Percentiles rank a stretch among this genome's conserved stretches.
These are phyloP conservation scores for Pythium chondricola DNA, from an alignment of 352 stramenopile genomes.

Conservation along the genomic window DNA sequence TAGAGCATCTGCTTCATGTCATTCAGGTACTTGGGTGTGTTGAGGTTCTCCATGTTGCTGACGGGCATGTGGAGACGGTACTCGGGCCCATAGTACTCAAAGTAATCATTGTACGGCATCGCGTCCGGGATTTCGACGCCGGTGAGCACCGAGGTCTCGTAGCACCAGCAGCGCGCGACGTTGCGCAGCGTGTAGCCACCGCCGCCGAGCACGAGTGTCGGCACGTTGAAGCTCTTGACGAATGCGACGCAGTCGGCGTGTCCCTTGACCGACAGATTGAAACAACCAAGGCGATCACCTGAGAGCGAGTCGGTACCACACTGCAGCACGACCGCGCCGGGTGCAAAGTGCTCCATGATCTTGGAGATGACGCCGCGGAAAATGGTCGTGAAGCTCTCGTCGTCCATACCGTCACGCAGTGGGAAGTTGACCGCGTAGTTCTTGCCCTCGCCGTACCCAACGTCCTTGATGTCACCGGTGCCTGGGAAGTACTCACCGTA, in stretches of 20 bases:
- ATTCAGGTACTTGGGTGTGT: constrained; percentile 90
- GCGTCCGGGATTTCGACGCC: constrained; percentile 90
- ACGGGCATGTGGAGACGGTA: constrained; percentile 97
- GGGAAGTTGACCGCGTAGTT: constrained; percentile 99
- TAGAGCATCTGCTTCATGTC: constrained; percentile 89
- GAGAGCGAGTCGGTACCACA: constrained; percentile 98
- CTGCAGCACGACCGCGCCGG: constrained; percentile 96
- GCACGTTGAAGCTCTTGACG: constrained; percentile 95
- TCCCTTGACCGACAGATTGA: constrained; percentile 96
- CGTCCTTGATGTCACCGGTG: constrained; percentile 87
- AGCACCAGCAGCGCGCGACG: constrained; percentile 91
- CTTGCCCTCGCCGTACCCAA: constrained; percentile 89
- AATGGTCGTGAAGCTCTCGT: constrained; percentile 91
- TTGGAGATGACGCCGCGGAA: constrained; percentile 93
- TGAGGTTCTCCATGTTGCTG: constrained; percentile 96
- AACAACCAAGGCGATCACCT: constrained; percentile 96
- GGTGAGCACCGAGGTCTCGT: constrained; percentile 95
- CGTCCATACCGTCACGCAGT: constrained; percentile 97
- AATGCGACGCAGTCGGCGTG: constrained; percentile 97
- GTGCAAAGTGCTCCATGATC: constrained; percentile 95
- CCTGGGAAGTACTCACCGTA: constrained; percentile 99
- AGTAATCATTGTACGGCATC: constrained; percentile 99
- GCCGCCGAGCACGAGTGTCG: constrained; percentile 95
- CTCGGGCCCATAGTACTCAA: constrained; percentile 98
- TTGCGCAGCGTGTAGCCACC: constrained; percentile 98